phyloP scores from a whole-genome alignment of 2,329 filamentous ascomycete genomes.

The Canariomyces notabilis region DNA sequence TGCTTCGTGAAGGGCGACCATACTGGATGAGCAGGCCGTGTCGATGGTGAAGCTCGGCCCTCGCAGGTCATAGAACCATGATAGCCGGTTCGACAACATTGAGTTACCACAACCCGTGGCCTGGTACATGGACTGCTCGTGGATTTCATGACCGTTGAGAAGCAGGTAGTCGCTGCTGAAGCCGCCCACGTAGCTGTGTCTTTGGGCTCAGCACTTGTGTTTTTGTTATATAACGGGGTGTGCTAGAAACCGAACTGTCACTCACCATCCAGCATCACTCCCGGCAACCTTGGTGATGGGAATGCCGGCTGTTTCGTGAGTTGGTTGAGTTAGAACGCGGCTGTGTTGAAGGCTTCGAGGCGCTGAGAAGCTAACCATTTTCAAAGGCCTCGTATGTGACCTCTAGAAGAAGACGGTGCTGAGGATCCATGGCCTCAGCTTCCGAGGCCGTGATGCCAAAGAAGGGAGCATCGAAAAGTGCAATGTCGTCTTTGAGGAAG shows the following conservation, averaged over 20 bases:
- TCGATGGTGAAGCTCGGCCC: constrained; percentile 16
- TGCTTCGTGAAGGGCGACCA: constrained; percentile 15
- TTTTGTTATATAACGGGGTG: too few species aligned
- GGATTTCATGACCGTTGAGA: constrained; percentile 21
- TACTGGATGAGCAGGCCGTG: constrained; percentile 20
- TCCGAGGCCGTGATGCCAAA: constrained; percentile 66
- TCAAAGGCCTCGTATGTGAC: constrained; percentile 63
- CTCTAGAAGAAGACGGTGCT: constrained; percentile 58
- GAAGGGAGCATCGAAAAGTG: constrained; percentile 38
- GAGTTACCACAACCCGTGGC: constrained; percentile 33
- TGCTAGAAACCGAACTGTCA: too few species aligned
- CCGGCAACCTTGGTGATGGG: too few species aligned
- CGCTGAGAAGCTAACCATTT: constrained; percentile 38
- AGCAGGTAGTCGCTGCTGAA: too few species aligned
- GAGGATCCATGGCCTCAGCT: constrained; percentile 61
- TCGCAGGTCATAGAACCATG: constrained; percentile 21
- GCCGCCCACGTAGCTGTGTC: too few species aligned
- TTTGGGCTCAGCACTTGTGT: too few species aligned
- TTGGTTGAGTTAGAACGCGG: constrained; percentile 29
- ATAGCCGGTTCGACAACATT: constrained; percentile 27
- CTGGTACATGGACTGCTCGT: constrained; percentile 26
- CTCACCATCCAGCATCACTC: too few species aligned
- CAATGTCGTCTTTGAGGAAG: constrained; percentile 15
- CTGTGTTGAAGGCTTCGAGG: constrained; percentile 28
- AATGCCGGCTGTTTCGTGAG: too few species aligned